A percentile compares a stretch with the other conserved stretches of the same genome.
Conservation (phyloP, 495 filamentous ascomycete species). For the Lophiostoma macrostomum region DNA sequence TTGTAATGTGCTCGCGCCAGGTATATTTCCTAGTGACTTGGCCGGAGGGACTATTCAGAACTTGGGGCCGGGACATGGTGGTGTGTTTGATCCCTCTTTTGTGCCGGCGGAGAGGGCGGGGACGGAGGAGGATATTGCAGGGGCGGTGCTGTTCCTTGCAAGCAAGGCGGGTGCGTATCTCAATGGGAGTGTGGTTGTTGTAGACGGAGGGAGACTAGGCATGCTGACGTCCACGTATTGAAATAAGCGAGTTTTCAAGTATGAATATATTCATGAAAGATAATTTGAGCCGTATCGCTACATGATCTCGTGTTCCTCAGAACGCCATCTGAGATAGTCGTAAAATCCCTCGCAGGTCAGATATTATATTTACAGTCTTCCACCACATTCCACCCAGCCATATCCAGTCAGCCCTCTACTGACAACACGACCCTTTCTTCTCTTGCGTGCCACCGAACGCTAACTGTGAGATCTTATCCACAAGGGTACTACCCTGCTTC, state of each 20-base stretch:
- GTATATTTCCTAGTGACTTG: constrained; percentile 43
- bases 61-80: constrained; percentile 23
- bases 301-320: too few species aligned
- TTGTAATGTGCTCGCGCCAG: constrained; percentile 64
- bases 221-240: constrained; percentile 37
- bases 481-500: constrained; percentile 39
- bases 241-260: too few species aligned
- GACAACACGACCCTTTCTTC: constrained; percentile 18
- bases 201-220: constrained; percentile 42
- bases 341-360: too few species aligned
- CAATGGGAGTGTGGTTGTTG: constrained; percentile 40
- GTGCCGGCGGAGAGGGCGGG: constrained; percentile 41
- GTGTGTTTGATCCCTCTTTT: constrained; percentile 25
- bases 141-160: constrained; percentile 41
- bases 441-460: constrained; percentile 40
- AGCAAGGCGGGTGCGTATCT: constrained; percentile 37
- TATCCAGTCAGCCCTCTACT: too few species aligned
- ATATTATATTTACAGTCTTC: too few species aligned
- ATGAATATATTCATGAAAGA: too few species aligned
- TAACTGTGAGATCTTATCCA: constrained; percentile 34
- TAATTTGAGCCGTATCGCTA: too few species aligned
- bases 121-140: constrained; percentile 39
- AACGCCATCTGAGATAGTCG: too few species aligned
- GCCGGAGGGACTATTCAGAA: constrained; percentile 28
- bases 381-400: too few species aligned